Conservation (phyloP, 2,329 filamentous ascomycete genomes). For the Clarireedia paspali region DNA sequence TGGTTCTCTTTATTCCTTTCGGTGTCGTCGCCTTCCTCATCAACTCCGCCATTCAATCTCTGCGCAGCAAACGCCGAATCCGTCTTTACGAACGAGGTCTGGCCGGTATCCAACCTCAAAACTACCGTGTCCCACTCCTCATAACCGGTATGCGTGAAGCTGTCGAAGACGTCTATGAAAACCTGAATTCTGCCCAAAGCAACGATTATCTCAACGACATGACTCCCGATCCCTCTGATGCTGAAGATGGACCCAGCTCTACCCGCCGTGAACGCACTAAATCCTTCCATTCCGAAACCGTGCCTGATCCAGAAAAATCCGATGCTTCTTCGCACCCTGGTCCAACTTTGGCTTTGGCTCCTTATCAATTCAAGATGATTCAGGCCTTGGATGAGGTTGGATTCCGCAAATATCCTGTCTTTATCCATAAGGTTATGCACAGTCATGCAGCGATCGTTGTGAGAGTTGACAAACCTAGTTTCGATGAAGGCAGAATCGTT, state of each 20-base stretch:
- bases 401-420: conserved; percentile 60
- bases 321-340: conserved; percentile 18
- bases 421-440: conserved; percentile 71
- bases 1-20: conserved; percentile 67
- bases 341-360: conserved; percentile 70
- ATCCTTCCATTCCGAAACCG: conserved; percentile 5
- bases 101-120: conserved; percentile 56
- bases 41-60: conserved; percentile 70
- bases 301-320: conserved; percentile 15
- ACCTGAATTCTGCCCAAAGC: conserved; percentile 30
- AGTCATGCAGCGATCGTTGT: conserved; percentile 89
- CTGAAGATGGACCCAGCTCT: conserved; percentile 22
- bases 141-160: conserved; percentile 68
- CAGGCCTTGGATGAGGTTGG: conserved; percentile 60
- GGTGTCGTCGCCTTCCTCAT: conserved; percentile 63
- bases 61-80: conserved; percentile 68
- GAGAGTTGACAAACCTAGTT: conserved; percentile 56
- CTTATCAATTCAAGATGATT: conserved; percentile 80
- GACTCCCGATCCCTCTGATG: conserved; percentile 41
- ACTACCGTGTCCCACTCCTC: conserved; percentile 70
- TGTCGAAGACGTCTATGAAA: conserved; percentile 52
- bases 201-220: conserved; percentile 60
- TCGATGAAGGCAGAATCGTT: conserved; percentile 70
- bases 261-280: conserved; percentile 11
- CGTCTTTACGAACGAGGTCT: conserved; percentile 65